These are phyloP conservation scores for Lactarius deliciosus DNA, from an alignment of 768 basidiomycete genomes.

Conservation along the genomic window DNA sequence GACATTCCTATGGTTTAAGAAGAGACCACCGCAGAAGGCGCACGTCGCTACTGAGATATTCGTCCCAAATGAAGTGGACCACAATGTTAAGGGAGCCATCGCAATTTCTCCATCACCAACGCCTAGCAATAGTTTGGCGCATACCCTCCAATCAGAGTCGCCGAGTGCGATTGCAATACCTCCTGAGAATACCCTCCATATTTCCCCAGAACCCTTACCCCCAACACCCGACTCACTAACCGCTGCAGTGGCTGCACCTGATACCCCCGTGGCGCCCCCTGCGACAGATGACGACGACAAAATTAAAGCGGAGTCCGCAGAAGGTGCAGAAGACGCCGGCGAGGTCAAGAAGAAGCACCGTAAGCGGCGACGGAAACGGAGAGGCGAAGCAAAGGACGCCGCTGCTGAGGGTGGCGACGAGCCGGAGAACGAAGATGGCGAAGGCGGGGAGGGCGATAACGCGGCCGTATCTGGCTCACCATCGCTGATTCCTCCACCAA, in stretches of 20 bases:
- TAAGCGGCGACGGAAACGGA: constrained; percentile 28
- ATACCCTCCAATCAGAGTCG: neutral
- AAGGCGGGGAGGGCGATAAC: constrained; percentile 26
- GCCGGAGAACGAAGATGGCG: constrained; percentile 25
- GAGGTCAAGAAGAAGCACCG: constrained; percentile 39
- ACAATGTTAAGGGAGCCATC: neutral
- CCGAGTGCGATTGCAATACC: neutral
- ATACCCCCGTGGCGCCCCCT: neutral
- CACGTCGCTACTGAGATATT: neutral
- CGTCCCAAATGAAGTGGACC: neutral
- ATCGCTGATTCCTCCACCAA: constrained; percentile 31
- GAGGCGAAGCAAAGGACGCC: constrained; percentile 24
- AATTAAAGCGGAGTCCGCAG: constrained; percentile 35
- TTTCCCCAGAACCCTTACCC: neutral
- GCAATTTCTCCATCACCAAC: neutral
- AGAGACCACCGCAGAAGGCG: neutral
- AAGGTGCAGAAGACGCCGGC: constrained; percentile 55
- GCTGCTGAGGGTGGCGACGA: constrained; percentile 32
- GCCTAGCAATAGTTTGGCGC: neutral
- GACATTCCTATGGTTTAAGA: constrained; percentile 17
- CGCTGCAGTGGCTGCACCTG: neutral
- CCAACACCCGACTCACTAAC: neutral
- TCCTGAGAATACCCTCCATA: neutral
- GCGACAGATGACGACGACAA: neutral
- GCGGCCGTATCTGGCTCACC: constrained; percentile 21